Evolutionary conservation across 805 yeast species (phyloP), one percentile per base, ranked within the genome.

Genomic region (Teunomyces aglyptinius): DNA sequence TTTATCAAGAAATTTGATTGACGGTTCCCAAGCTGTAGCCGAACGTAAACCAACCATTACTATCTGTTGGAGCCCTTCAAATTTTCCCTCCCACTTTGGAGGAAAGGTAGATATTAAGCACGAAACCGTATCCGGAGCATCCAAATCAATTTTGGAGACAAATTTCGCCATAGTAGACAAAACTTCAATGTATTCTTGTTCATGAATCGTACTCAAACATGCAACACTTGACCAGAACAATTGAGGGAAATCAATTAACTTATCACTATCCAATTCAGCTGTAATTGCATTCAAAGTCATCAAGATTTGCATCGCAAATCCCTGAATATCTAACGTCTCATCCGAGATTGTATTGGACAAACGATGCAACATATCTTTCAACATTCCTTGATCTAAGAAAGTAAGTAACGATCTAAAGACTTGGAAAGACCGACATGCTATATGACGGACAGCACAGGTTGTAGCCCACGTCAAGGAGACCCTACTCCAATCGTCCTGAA

Each of bases 391-490:
- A 59, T 94, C 97, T 50, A 92, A 69, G 55, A 84, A 82, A 6
- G 88, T 79, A n/a, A 90, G 68, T 47, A 94, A 65, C 3, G 95
- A 86, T 38, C 99, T 74, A 68, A 91, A 94, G 0, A 91, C 77
- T 61, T 94, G 99, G 66, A 95, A 92, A 0, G 98, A 91, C 20
- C 99, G 78, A 54, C 99, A 94, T 0, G 99, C 99, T 54, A 94
- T 80, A 61, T 95, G 99, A 58, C 97, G 77, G 1, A 92, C 98
- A 2, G 97, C 95, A 69, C 98, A 94, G 1, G 96, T 85, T 0
- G 99, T 94, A 0, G 99, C 97, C 99, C 99, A 94, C 24, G 78
- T 75, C 29, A 95, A 71, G 0, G 98, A 85, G 3, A 80, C 81
- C 28, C 84, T 71, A 43, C 96, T 85, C 99, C 99, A 94, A 43